Conservation (phyloP, 192 early-diverging fungal genomes). For the Backusella westeae region DNA sequence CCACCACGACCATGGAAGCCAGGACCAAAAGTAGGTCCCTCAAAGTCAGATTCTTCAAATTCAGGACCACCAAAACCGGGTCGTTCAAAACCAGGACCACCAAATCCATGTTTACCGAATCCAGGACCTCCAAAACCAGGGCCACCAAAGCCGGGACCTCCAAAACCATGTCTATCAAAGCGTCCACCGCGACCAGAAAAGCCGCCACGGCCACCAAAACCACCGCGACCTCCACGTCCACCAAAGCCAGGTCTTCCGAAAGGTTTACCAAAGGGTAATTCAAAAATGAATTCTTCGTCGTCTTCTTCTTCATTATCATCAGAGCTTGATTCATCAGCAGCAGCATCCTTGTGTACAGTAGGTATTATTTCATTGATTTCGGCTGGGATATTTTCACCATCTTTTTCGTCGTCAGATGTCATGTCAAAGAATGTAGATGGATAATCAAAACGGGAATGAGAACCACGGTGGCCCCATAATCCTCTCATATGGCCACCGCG, state of each 20-base stretch:
- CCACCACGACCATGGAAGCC: neutral
- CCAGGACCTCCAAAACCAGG: neutral
- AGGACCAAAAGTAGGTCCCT: neutral
- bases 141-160: neutral
- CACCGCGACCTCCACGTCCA: neutral
- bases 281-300: neutral
- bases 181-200: neutral
- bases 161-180: neutral
- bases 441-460: neutral
- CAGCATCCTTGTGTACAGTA: neutral
- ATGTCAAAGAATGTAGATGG: neutral
- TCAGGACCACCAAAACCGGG: neutral
- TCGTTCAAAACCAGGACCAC: neutral
- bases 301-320: neutral
- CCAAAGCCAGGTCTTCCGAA: neutral
- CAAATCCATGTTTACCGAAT: neutral
- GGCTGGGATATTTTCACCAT: neutral
- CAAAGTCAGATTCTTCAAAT: too few species aligned
- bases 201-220: neutral
- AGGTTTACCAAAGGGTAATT: neutral
- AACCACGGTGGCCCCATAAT: neutral
- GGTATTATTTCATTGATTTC: neutral
- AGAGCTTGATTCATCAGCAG: neutral
- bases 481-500: neutral
- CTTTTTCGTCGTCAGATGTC: neutral